Evolutionary conservation across 1,139 yeast genomes (phyloP).

Genomic region (Groenewaldozyma auringiensis): DNA sequence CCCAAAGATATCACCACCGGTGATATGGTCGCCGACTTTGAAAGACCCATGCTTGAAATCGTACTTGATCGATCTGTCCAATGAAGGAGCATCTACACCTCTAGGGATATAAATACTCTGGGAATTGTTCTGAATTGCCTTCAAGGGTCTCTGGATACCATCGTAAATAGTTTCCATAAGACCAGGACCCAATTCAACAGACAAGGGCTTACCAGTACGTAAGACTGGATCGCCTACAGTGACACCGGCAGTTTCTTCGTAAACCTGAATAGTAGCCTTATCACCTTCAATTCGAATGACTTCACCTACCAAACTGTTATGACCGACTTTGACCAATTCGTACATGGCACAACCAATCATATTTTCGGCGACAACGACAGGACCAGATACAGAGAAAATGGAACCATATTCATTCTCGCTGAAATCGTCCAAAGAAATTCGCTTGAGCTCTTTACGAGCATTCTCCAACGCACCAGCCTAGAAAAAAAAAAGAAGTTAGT

Average conservation of each 20-base stretch:
- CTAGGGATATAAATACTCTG: slow-evolving; percentile 95
- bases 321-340: slow-evolving; percentile 94
- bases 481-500: too few species aligned
- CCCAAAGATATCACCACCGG: slow-evolving; percentile 98
- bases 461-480: slow-evolving; percentile 95
- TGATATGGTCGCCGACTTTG: slow-evolving; percentile 92
- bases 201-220: slow-evolving; percentile 95
- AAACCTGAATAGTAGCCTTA: slow-evolving; percentile 96
- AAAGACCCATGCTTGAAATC: slow-evolving; percentile 75
- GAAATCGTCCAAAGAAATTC: slow-evolving; percentile 67
- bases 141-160: slow-evolving; percentile 98
- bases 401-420: slow-evolving; percentile 72
- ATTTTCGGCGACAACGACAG: slow-evolving; percentile 94
- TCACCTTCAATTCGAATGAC: slow-evolving; percentile 94
- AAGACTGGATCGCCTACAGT: slow-evolving; percentile 98
- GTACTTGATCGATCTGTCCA: slow-evolving; percentile 71
- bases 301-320: slow-evolving; percentile 93
- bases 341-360: slow-evolving; percentile 99
- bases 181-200: slow-evolving; percentile 99
- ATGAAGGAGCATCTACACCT: slow-evolving; percentile 95
- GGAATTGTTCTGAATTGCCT: slow-evolving; percentile 77
- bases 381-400: slow-evolving; percentile 93
- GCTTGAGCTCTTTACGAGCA: slow-evolving; percentile 90
- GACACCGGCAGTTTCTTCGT: slow-evolving; percentile 98
- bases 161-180: slow-evolving; percentile 97